Evolutionary conservation across 2,329 filamentous ascomycete species (phyloP), one percentile per base, ranked within the genome.

Genomic region (Penicillium rolfsii): DNA sequence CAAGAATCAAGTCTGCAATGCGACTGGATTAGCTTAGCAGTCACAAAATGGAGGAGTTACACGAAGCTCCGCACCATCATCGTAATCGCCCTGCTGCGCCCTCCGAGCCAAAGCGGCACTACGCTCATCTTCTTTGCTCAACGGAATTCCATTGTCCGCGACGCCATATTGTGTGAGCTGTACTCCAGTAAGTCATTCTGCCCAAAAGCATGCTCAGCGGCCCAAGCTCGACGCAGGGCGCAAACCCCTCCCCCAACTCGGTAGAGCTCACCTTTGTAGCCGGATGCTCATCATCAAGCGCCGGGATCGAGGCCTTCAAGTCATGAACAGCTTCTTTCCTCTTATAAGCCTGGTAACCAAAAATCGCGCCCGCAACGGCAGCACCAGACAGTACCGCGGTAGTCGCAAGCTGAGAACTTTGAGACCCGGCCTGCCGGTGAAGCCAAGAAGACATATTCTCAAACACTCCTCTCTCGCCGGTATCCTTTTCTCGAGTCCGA

Each of bases 1-100:
- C 95, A 50, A 96, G 85, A 59, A 98, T 94, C 46, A 99, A 84
- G 70, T 95, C 93, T 87, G 26, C 4, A 26, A 8, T 5, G 24
- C 22, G 12, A 38, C 65, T 33, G 58, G 61, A 60, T 41, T 63
- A 54, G 38, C 35, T 62, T 38, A 1, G 12, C 26, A 22, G 7
- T 53, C 8, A 14, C 22, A 33, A 16, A 36, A 52, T 22, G 19
- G 19, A 24, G 8, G 6, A 22, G 36, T 19, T 26, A n/a, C 38
- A 33, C 40, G 38, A 30, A 11, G 9, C 33, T 38, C 14, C 64
- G 53, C 70, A 84, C 83, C 84, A 66, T 89, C 85, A 73, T 88
- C 86, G 63, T 88, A 89, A 68, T 88, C 85, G 24, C 87, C 87
- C 66, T 83, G 80, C 63, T 86, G 82, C 41, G 87, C 87, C 69